Evolutionary conservation across 2,329 filamentous ascomycete species (phyloP), one percentile per base, ranked within the genome.

Genomic region (Lecanoromycetidae sp.): DNA sequence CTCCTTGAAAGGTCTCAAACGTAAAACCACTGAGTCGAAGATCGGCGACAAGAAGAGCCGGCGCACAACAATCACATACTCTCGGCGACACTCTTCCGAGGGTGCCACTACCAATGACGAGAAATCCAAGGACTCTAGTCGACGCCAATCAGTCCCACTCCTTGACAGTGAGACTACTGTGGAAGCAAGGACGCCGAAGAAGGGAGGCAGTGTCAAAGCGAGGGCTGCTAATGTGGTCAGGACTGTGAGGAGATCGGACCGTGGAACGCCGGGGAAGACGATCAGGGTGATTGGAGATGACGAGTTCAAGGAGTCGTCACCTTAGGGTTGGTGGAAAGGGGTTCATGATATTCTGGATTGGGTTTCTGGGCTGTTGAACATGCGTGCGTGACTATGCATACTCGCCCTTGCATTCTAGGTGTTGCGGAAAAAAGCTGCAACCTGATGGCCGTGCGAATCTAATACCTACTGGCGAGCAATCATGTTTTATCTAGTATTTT

Each of bases 241-340:
- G 38, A 53, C 51, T n/a, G 29, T 53, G 10, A 46, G 46, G 37
- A 37, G 50, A 33, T 49, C 46, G 8, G 38, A 38, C 9, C 39
- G 44, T 26, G 42, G 35, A 2, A 44, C 39, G n/a, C 27, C 37
- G n/a, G 50, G 42, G 20, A 51, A 53, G 32, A 44, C 51, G 7
- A 53, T 53, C 20, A 23, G 45, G 26, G 49, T 53, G 23, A 51
- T 51, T 40, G 48, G 49, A n/a, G 51, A 49, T 22, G 44, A 48
- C 30, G 44, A 47, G 9, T 42, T 42, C 3, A 47, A 47, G 30
- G 42, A 34, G 20, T 46, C 42, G 42, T n/a, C n/a, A n/a, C n/a
- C n/a, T n/a, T n/a, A n/a, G n/a, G n/a, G n/a, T n/a, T n/a, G n/a
- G n/a, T n/a, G n/a, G n/a, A n/a, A n/a, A n/a, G n/a, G n/a, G n/a